Percentiles rank a stretch among this genome's conserved stretches.
Evolutionary conservation across 2,329 filamentous ascomycete genomes (phyloP).

Genomic region (Bipolaris zeicola): DNA sequence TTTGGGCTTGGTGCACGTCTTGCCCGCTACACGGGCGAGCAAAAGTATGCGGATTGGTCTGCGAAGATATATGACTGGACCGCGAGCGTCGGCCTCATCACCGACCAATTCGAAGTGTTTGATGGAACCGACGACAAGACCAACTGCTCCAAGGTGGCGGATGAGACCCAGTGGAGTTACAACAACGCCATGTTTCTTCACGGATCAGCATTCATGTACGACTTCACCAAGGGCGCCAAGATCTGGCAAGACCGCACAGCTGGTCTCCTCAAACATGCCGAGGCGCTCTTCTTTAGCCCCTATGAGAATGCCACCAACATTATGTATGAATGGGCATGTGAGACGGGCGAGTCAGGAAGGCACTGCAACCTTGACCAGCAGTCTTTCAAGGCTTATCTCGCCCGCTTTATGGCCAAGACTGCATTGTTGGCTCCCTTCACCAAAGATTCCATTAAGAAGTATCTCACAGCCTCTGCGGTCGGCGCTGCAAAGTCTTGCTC

Average conservation of each 20-base stretch:
- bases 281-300: constrained; percentile 60
- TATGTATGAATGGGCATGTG: constrained; percentile 71
- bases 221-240: constrained; percentile 51
- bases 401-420: constrained; percentile 64
- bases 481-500: constrained; percentile 54
- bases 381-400: constrained; percentile 76
- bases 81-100: constrained; percentile 56
- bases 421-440: constrained; percentile 53
- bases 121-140: constrained; percentile 60
- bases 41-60: constrained; percentile 65
- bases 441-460: constrained; percentile 44
- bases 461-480: constrained; percentile 49
- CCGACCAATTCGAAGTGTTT: constrained; percentile 57
- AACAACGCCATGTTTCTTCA: constrained; percentile 62
- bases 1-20: constrained; percentile 81
- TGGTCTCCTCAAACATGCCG: constrained; percentile 61
- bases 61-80: constrained; percentile 67
- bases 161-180: constrained; percentile 63
- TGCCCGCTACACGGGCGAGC: constrained; percentile 70
- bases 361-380: constrained; percentile 73
- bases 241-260: constrained; percentile 65
- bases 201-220: constrained; percentile 63
- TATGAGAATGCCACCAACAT: constrained; percentile 57
- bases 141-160: constrained; percentile 56
- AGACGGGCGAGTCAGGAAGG: constrained; percentile 51